phyloP scores from a whole-genome alignment of 805 yeast genomes.

The Nakazawaea molendinolei region DNA sequence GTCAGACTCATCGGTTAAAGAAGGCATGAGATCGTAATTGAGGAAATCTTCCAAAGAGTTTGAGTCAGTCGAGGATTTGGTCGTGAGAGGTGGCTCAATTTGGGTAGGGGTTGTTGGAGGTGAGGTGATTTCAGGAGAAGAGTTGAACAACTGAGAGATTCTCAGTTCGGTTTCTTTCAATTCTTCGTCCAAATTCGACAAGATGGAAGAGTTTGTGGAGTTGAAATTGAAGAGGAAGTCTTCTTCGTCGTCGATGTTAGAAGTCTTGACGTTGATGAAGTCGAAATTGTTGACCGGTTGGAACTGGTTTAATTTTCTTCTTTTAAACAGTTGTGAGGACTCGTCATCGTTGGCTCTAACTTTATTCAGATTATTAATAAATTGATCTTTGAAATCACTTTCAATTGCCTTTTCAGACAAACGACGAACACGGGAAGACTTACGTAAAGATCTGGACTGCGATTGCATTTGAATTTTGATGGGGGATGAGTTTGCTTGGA shows the following conservation, averaged over 20 bases:
- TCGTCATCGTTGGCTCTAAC: not conserved
- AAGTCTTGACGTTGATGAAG: slow-evolving; percentile 1
- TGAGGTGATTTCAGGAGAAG: not conserved
- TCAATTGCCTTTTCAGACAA: slow-evolving; percentile 15
- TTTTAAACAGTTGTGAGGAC: slow-evolving; percentile 7
- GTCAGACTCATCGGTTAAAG: slow-evolving; percentile 1
- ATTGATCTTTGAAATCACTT: slow-evolving; percentile 7
- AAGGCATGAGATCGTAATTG: slow-evolving; percentile 10
- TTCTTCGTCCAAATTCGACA: slow-evolving; percentile 2
- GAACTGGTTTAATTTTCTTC: not conserved
- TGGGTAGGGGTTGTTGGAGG: not conserved
- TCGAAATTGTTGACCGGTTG: slow-evolving; percentile 1
- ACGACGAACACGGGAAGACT: slow-evolving; percentile 16
- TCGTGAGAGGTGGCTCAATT: not conserved
- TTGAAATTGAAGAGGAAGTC: slow-evolving; percentile 4
- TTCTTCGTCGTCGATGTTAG: slow-evolving; percentile 2
- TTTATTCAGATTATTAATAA: slow-evolving; percentile 3
- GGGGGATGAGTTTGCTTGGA: too few relatives aligned
- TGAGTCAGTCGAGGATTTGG: not conserved
- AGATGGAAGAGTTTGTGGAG: not conserved
- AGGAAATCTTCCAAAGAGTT: slow-evolving; percentile 9
- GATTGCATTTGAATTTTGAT: too few relatives aligned
- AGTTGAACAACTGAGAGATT: slow-evolving; percentile 3
- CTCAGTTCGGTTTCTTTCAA: slow-evolving; percentile 10
- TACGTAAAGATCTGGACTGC: slow-evolving; percentile 12